These are phyloP conservation scores for Didymella keratinophila DNA, from an alignment of 2,329 filamentous ascomycete genomes.

Conservation along the genomic window DNA sequence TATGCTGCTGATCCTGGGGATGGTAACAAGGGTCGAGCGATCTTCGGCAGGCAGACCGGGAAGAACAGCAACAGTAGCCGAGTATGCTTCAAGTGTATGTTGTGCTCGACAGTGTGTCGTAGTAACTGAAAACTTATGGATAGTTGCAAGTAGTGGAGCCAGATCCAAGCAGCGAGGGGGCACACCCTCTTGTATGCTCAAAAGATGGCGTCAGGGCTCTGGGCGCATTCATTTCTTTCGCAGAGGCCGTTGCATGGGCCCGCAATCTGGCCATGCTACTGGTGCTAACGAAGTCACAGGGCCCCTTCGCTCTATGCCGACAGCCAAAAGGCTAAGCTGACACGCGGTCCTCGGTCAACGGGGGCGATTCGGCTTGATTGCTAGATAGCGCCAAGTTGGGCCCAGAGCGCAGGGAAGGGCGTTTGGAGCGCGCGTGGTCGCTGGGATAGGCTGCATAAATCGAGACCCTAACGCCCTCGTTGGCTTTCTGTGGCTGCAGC, in stretches of 20 bases:
- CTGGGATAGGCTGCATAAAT: slow-evolving; percentile 30
- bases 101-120: not conserved
- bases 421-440: slow-evolving; percentile 25
- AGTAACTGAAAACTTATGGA: not conserved
- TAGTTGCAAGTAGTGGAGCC: slow-evolving; percentile 4
- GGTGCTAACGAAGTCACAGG: slow-evolving; percentile 33
- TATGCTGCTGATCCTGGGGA: slow-evolving; percentile 16
- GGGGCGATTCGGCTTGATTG: slow-evolving; percentile 28
- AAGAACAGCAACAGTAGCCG: slow-evolving; percentile 8
- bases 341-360: slow-evolving; percentile 35
- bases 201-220: slow-evolving; percentile 26
- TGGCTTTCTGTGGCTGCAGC: slow-evolving; percentile 28
- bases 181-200: slow-evolving; percentile 38
- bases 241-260: slow-evolving; percentile 34
- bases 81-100: not conserved
- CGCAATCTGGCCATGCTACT: slow-evolving; percentile 34
- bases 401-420: slow-evolving; percentile 27
- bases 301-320: slow-evolving; percentile 32
- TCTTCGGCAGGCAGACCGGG: slow-evolving; percentile 11
- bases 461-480: slow-evolving; percentile 25
- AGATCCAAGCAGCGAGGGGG: slow-evolving; percentile 24
- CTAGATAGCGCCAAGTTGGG: slow-evolving; percentile 28
- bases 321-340: slow-evolving; percentile 40
- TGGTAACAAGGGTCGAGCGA: slow-evolving; percentile 12
- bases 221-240: slow-evolving; percentile 29